Base-by-base conservation (phyloP, 495 filamentous ascomycete genomes). In the Penicillium pancosmium region DNA sequence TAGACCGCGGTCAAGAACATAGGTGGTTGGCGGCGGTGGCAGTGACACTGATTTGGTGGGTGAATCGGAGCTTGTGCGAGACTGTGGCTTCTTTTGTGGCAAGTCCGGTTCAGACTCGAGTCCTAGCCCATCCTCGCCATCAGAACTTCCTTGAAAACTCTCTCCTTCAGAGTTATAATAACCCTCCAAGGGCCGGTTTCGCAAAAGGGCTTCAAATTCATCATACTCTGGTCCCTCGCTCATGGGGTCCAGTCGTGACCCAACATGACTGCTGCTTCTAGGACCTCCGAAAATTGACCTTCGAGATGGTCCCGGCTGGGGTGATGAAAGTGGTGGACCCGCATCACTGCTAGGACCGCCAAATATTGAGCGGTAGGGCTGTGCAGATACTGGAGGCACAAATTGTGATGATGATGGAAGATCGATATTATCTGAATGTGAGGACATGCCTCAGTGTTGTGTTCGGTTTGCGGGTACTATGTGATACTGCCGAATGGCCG, bases 281-380 rank as follows among this genome's bases (percentile, higher is more conserved):
- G 61, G 59, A 3, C 73, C 73, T 38, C 71, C 73, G 41, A 77
- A 77, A 48, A 78, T 50, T 18, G 73, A 72, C 23, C 59, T 63
- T 52, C 62, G 67, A 9, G 64, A 25, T 38, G 52, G 59, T 55
- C 48, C 60, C 48, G 55, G 53, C 47, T 59, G 60, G 19, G 65
- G 62, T 49, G 68, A 68, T n/a, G 66, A 59, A 12, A 60, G 62
- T 36, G 58, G 56, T 36, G 58, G 56, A 25, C 67, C 60, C 38
- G 55, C 68, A 72, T 73, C 72, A 54, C 70, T 74, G 68, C 68
- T 76, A 18, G 69, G 67, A 9, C 74, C 74, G 23, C 74, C 74
- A 55, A 77, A 78, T 41, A 78, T 36, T 36, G 76, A 78, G 12
- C 51, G 61, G 31, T 61, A 62, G 8, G 66, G 71, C 53, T 78